These are phyloP conservation scores for Ophiocordyceps camponoti-leonardi DNA, from an alignment of 2,329 filamentous ascomycete species.

Conservation along the genomic window DNA sequence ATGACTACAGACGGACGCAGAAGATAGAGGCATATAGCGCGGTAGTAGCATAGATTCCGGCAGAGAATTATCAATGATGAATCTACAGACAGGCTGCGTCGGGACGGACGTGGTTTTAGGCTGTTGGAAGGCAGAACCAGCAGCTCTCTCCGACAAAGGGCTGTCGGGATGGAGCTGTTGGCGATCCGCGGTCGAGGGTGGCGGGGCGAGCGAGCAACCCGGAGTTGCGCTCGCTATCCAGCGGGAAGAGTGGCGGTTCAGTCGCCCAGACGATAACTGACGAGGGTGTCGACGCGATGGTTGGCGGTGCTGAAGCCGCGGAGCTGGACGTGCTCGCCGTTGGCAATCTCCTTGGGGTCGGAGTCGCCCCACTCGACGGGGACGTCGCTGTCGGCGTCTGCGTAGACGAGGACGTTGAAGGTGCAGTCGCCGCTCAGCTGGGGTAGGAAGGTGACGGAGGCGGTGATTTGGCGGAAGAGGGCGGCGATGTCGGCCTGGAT, in stretches of 20 bases:
- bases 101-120: background rate
- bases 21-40: background rate
- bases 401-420: slow-evolving; percentile 96
- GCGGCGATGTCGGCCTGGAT: slow-evolving; percentile 94
- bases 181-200: too few species aligned
- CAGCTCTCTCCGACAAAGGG: background rate
- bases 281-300: slow-evolving; percentile 85
- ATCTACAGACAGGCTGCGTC: background rate
- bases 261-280: slow-evolving; percentile 63
- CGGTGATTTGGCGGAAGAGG: slow-evolving; percentile 95
- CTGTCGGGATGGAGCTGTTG: background rate
- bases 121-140: too few species aligned
- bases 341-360: slow-evolving; percentile 89
- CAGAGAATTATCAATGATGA: background rate
- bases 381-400: slow-evolving; percentile 89
- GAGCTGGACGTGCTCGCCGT: slow-evolving; percentile 88
- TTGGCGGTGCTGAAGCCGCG: slow-evolving; percentile 91
- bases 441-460: slow-evolving; percentile 89
- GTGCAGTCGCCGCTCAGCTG: slow-evolving; percentile 84
- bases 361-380: slow-evolving; percentile 98
- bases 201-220: too few species aligned
- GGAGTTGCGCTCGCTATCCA: too few species aligned
- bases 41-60: background rate
- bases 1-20: background rate
- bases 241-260: slow-evolving; percentile 2